phyloP scores from a whole-genome alignment of 2,329 filamentous ascomycete genomes.

The Hypoxylon sp. region DNA sequence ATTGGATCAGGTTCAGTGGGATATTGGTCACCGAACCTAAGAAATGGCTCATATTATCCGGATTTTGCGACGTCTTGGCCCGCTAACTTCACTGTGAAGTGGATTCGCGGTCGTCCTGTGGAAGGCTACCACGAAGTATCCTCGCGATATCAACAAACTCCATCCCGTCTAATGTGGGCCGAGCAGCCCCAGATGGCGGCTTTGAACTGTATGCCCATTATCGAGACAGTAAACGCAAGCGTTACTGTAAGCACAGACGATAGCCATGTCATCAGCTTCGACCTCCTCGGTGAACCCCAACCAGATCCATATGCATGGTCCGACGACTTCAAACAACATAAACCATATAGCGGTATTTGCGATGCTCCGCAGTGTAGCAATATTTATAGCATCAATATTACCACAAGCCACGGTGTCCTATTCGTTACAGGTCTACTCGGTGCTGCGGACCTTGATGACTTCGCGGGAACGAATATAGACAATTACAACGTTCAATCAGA shows the following conservation, averaged over 20 bases:
- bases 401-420: conserved; percentile 34
- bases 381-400: conserved; percentile 26
- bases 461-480: conserved; percentile 10
- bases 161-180: conserved; percentile 28
- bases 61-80: conserved; percentile 28
- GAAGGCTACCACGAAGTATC: conserved; percentile 23
- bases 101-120: conserved; percentile 36
- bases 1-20: conserved; percentile 32
- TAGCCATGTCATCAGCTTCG: conserved; percentile 22
- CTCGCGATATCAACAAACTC: not conserved
- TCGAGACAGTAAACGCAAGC: conserved; percentile 32
- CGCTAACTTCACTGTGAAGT: conserved; percentile 43
- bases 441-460: conserved; percentile 30
- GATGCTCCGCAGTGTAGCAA: not conserved
- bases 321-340: conserved; percentile 24
- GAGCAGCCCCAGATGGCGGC: conserved; percentile 37
- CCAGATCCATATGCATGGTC: conserved; percentile 26
- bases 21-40: conserved; percentile 39
- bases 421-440: conserved; percentile 34
- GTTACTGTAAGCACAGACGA: conserved; percentile 33
- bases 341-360: conserved; percentile 5
- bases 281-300: conserved; percentile 16
- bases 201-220: conserved; percentile 40
- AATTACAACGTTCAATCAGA: conserved; percentile 10
- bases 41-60: conserved; percentile 12